phyloP scores from a whole-genome alignment of 192 early-diverging fungal genomes.

The Funneliformis geosporum region DNA sequence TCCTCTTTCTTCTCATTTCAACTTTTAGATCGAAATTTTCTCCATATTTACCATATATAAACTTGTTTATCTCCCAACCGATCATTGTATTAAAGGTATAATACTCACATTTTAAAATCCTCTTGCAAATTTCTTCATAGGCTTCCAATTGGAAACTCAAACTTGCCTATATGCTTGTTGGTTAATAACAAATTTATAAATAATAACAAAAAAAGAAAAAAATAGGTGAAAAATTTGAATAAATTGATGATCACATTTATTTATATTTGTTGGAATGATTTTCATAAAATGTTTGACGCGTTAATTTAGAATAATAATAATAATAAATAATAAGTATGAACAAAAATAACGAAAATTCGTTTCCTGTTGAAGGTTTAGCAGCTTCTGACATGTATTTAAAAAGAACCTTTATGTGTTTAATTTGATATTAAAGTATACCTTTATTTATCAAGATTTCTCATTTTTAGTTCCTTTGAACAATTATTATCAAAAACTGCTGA shows the following conservation, averaged over 20 bases:
- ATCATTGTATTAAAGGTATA: neutral
- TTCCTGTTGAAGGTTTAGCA: neutral
- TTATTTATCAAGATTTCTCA: neutral
- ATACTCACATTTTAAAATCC: slow-evolving; percentile 3
- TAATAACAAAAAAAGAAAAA: too few relatives aligned
- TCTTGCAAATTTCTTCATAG: neutral
- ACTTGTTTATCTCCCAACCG: neutral
- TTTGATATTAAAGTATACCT: neutral
- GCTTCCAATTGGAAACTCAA: neutral
- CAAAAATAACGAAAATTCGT: neutral
- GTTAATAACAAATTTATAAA: neutral
- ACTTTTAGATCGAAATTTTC: neutral
- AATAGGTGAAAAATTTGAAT: too few relatives aligned
- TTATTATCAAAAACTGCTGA: neutral
- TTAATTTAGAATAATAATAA: neutral
- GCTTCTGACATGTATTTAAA: neutral
- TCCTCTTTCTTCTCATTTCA: neutral
- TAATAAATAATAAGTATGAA: neutral
- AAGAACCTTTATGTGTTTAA: neutral
- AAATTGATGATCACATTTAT: too few relatives aligned
- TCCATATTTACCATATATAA: neutral
- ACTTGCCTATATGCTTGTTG: slow-evolving; percentile 1
- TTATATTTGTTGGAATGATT: too few relatives aligned
- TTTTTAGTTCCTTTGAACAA: neutral
- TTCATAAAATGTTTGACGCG: neutral